These are phyloP conservation scores for Trichothecium sympodiale DNA, from an alignment of 2,329 filamentous ascomycete species.

Conservation along the genomic window DNA sequence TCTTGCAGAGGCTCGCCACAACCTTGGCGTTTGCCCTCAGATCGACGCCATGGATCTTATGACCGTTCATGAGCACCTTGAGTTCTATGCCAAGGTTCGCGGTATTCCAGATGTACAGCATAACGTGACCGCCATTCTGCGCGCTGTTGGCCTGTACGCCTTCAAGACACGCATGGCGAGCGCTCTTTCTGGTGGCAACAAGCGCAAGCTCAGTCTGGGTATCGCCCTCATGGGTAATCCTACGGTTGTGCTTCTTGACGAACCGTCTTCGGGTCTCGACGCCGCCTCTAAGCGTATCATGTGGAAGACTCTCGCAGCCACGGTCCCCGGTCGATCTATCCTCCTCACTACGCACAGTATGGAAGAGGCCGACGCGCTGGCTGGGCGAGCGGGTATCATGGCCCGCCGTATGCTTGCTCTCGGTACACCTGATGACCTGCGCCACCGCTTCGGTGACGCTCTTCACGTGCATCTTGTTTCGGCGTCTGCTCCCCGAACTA, in stretches of 20 bases:
- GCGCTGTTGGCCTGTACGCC: constrained; percentile 51
- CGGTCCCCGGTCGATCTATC: constrained; percentile 55
- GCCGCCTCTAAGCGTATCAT: constrained; percentile 63
- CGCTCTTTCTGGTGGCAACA: constrained; percentile 65
- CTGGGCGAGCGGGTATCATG: constrained; percentile 57
- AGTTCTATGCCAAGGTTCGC: constrained; percentile 61
- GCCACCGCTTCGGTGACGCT: constrained; percentile 59
- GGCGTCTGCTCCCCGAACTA: constrained; percentile 58
- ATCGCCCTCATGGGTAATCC: constrained; percentile 71
- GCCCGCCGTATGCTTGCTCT: constrained; percentile 70
- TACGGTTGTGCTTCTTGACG: constrained; percentile 61
- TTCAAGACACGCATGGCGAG: constrained; percentile 54
- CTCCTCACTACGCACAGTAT: constrained; percentile 70
- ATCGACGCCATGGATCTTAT: constrained; percentile 65
- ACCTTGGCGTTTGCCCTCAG: constrained; percentile 63
- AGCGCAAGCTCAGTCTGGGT: constrained; percentile 61
- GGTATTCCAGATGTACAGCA: constrained; percentile 44
- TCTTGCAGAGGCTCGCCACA: constrained; percentile 49
- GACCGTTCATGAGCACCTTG: constrained; percentile 60
- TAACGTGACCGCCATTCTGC: constrained; percentile 54
- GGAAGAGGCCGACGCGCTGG: constrained; percentile 71
- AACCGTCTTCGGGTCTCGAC: constrained; percentile 64
- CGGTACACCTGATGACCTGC: constrained; percentile 57
- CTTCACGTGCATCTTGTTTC: constrained; percentile 70
- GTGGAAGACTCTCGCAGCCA: constrained; percentile 58